Evolutionary conservation across 2,329 filamentous ascomycete species (phyloP).

Genomic region (Penicillium sp.): DNA sequence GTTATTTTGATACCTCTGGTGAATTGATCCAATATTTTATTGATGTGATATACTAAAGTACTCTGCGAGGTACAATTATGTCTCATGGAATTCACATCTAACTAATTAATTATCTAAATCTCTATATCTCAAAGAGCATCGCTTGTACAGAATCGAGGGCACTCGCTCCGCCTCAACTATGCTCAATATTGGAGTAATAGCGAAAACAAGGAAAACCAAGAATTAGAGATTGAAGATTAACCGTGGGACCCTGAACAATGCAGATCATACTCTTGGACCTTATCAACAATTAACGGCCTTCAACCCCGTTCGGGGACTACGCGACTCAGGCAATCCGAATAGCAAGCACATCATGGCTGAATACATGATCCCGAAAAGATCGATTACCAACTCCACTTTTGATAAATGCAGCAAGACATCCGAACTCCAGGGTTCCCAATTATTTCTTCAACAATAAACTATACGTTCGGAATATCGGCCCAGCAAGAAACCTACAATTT

Average conservation of each 20-base stretch:
- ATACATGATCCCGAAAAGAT: not conserved
- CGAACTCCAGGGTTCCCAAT: not conserved
- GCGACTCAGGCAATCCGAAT: not conserved
- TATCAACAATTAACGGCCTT: not conserved
- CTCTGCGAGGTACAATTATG: not conserved
- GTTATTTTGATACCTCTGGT: constrained; percentile 22
- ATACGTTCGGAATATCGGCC: not conserved
- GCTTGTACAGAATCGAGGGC: not conserved
- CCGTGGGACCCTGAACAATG: not conserved
- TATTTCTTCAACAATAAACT: no score
- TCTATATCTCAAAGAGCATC: not conserved
- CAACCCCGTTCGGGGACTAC: not conserved
- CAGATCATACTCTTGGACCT: not conserved
- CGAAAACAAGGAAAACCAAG: not conserved
- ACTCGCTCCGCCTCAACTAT: not conserved
- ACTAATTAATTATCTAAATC: not conserved
- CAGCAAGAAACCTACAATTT: not conserved
- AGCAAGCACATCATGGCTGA: not conserved
- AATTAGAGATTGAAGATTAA: not conserved
- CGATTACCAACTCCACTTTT: not conserved
- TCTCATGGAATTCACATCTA: not conserved
- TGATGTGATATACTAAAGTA: not conserved
- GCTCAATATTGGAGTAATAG: not conserved
- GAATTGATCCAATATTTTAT: not conserved
- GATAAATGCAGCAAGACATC: not conserved